These are phyloP conservation scores for Hermanozyma aechmeae DNA, from an alignment of 805 yeast genomes.

Conservation along the genomic window DNA sequence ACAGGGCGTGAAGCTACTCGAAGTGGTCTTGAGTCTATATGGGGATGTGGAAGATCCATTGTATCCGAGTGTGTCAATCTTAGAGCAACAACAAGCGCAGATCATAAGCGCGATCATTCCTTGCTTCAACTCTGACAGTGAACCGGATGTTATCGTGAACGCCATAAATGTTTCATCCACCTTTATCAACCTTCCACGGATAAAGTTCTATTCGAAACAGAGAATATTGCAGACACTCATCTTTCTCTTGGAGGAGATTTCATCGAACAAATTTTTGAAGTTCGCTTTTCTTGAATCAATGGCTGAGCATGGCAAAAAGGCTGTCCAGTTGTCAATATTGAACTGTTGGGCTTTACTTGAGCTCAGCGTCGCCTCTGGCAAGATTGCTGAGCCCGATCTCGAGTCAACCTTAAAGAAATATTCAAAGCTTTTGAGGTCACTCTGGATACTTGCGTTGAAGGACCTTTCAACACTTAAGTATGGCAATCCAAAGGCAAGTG, in stretches of 20 bases:
- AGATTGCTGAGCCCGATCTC: conserved; percentile 35
- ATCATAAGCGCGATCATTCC: conserved; percentile 85
- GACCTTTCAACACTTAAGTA: conserved; percentile 67
- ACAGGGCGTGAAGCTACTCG: conserved; percentile 58
- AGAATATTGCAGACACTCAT: conserved; percentile 55
- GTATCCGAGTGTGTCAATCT: conserved; percentile 56
- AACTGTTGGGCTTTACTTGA: conserved; percentile 70
- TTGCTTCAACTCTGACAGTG: conserved; percentile 66
- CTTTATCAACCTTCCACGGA: conserved; percentile 44
- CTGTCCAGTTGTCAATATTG: conserved; percentile 50
- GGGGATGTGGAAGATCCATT: conserved; percentile 62
- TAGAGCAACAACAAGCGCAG: conserved; percentile 93
- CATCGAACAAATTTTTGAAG: conserved; percentile 31
- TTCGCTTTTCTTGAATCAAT: conserved; percentile 47
- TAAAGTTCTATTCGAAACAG: conserved; percentile 35
- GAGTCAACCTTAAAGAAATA: conserved; percentile 45
- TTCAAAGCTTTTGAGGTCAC: conserved; percentile 50
- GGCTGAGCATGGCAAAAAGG: conserved; percentile 37
- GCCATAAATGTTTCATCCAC: conserved; percentile 76
- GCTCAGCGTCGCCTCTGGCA: too few species aligned
- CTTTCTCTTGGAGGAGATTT: conserved; percentile 53
- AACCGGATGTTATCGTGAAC: conserved; percentile 61
- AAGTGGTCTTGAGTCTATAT: conserved; percentile 50
- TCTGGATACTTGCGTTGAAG: conserved; percentile 71
- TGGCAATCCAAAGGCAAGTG: conserved; percentile 30